Evolutionary conservation across 768 basidiomycete genomes (phyloP), one percentile per base, ranked within the genome.

Genomic region (Kwoniella newhampshirensis): DNA sequence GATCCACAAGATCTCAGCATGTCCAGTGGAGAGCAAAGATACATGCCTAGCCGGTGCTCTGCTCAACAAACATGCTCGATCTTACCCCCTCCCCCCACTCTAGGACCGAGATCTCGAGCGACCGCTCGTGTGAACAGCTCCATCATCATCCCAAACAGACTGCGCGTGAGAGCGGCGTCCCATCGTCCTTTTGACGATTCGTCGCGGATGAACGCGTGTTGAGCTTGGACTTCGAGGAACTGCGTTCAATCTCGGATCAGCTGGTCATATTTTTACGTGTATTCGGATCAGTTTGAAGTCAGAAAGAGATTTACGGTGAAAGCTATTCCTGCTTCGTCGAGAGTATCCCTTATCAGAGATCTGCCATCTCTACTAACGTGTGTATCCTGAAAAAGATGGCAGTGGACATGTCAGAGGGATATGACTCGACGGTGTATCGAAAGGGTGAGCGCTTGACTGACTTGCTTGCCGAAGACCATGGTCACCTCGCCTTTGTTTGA

Each of bases 401-500:
- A 18, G 6, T 6, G 18, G 5, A 4, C 32, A 13, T 32, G 32
- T 6, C 7, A 6, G 32, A 40, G 37, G 8, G 13, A 39, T 23
- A 4, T 7, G 36, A 27, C 25, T 11, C 28, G 21, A 32, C 18
- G 4, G 21, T 30, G 20, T 8, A 17, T 50, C 30, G 23, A 40
- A 25, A 41, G 9, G 17, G 1, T 5, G 0, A 21, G 17, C 4
- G 20, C 39, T 17, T 23, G n/a, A 46, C 59, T 54, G 65, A 85
- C 89, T 81, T 93, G 90, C 74, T 93, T 92, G 6, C 94, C 94
- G 70, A 97, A 97, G 50, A 97, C 91, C 87, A 96, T 87, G 84
- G 92, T 86, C 12, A 96, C 77, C 71, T 96, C 92, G 42, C 87
- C 89, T 68, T 89, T 89, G 15, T 82, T 83, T 4, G 79, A 81